Conservation (phyloP, 176 grass and related monocot species). For the Oryza officinalis region DNA sequence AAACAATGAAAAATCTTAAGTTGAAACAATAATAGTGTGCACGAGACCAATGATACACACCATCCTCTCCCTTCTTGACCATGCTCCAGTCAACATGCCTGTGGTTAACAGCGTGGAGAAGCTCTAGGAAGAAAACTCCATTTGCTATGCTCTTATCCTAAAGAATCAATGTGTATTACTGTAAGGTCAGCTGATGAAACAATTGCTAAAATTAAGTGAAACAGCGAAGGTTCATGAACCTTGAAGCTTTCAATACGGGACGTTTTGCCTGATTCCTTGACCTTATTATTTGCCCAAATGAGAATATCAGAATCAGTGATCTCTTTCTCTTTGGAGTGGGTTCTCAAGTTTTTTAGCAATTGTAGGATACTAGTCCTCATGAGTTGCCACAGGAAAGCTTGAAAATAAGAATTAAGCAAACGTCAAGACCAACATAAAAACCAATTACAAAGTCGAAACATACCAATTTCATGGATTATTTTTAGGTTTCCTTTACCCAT, state of each 20-base stretch:
- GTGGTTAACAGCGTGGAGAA: slow-evolving; percentile 79
- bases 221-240: slow-evolving; percentile 44
- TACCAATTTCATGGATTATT: not conserved
- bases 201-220: not conserved
- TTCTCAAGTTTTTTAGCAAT: slow-evolving; percentile 88
- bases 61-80: slow-evolving; percentile 88
- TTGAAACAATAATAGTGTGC: not conserved
- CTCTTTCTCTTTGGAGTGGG: slow-evolving; percentile 85
- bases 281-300: slow-evolving; percentile 84
- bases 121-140: slow-evolving; percentile 88
- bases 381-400: slow-evolving; percentile 97
- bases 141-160: slow-evolving; percentile 78
- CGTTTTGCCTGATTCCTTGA: slow-evolving; percentile 85
- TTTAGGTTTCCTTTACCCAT: not conserved
- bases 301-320: slow-evolving; percentile 90
- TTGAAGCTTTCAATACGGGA: slow-evolving; percentile 92
- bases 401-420: slow-evolving; percentile 10
- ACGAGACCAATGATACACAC: slow-evolving; percentile 32
- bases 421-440: not conserved
- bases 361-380: slow-evolving; percentile 98
- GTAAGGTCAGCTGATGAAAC: not conserved
- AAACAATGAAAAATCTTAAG: slow-evolving; percentile 6
- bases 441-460: not conserved
- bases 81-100: slow-evolving; percentile 79
- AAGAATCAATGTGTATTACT: not conserved